phyloP scores from a whole-genome alignment of 148 eudicot species.

The Vaccinium vitisidaea region DNA sequence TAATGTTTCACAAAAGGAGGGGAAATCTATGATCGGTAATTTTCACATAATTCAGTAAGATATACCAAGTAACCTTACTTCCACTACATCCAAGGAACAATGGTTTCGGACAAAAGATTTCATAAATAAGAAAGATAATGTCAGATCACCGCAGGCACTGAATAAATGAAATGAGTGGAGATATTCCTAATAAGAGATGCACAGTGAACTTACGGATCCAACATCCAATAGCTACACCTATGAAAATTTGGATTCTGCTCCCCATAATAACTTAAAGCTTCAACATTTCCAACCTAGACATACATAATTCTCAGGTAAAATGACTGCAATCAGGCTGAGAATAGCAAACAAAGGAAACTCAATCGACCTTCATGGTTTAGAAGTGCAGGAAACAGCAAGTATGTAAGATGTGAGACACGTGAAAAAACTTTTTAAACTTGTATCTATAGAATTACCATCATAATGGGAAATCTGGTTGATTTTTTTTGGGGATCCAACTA shows the following conservation, averaged over 20 bases:
- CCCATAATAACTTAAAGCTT: conserved; percentile 92
- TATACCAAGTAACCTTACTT: background rate
- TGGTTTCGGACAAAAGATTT: background rate
- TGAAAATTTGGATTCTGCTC: conserved; percentile 70
- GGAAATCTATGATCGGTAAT: background rate
- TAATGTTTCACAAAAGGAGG: no score
- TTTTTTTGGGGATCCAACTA: background rate
- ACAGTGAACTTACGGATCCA: conserved; percentile 74
- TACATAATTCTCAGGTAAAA: conserved; percentile 16
- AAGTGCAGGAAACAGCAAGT: conserved; percentile 8
- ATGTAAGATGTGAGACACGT: background rate
- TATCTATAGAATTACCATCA: background rate
- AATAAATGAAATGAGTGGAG: no score
- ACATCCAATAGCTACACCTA: conserved; percentile 94
- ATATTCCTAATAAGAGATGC: background rate
- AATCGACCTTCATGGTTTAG: background rate
- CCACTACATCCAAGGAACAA: conserved; percentile 6
- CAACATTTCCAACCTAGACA: conserved; percentile 77
- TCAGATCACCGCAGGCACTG: no score
- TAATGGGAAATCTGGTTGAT: background rate
- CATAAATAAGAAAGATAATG: background rate
- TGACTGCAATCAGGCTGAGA: background rate
- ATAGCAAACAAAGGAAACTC: background rate
- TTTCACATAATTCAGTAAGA: background rate
- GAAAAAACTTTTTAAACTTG: background rate